Conservation (phyloP, 2,329 filamentous ascomycete species). For the Pyrenochaeta sp. region DNA sequence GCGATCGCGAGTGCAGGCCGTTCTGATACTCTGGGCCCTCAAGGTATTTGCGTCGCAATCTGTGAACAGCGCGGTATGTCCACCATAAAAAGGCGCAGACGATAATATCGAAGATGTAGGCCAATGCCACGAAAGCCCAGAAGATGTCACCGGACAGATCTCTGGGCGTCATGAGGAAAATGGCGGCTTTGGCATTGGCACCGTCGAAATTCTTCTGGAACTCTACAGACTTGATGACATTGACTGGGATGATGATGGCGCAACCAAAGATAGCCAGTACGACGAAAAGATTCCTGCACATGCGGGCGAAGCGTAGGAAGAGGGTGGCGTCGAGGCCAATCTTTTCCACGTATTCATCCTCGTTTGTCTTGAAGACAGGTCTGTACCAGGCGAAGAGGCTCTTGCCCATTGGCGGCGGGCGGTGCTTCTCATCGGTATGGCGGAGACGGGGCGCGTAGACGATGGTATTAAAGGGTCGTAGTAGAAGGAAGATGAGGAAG, state of each 20-base stretch:
- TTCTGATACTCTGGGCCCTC: slow-evolving; percentile 86
- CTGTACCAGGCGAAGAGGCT: slow-evolving; percentile 87
- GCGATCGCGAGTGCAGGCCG: slow-evolving; percentile 76
- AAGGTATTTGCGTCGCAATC: slow-evolving; percentile 79
- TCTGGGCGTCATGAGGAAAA: slow-evolving; percentile 51
- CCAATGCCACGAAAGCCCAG: slow-evolving; percentile 67
- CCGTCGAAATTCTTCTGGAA: slow-evolving; percentile 17
- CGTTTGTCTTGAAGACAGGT: slow-evolving; percentile 79
- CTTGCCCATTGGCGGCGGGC: slow-evolving; percentile 84
- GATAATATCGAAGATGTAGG: slow-evolving; percentile 74
- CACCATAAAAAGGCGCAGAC: slow-evolving; percentile 85
- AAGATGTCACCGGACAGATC: slow-evolving; percentile 58
- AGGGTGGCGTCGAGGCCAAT: slow-evolving; percentile 91
- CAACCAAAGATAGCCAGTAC: slow-evolving; percentile 75
- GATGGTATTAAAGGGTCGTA: slow-evolving; percentile 88
- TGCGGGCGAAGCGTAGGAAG: slow-evolving; percentile 85
- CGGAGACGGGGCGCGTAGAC: slow-evolving; percentile 96
- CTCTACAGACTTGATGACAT: slow-evolving; percentile 56
- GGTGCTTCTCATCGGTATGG: slow-evolving; percentile 88
- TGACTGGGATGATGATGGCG: slow-evolving; percentile 80
- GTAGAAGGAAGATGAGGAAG: slow-evolving; percentile 81
- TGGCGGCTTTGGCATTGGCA: slow-evolving; percentile 11
- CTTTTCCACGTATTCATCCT: slow-evolving; percentile 78
- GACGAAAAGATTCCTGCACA: slow-evolving; percentile 91
- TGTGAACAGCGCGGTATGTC: slow-evolving; percentile 80